phyloP scores from a whole-genome alignment of 1,284 basidiomycete species.

The Ceratobasidium sp. region DNA sequence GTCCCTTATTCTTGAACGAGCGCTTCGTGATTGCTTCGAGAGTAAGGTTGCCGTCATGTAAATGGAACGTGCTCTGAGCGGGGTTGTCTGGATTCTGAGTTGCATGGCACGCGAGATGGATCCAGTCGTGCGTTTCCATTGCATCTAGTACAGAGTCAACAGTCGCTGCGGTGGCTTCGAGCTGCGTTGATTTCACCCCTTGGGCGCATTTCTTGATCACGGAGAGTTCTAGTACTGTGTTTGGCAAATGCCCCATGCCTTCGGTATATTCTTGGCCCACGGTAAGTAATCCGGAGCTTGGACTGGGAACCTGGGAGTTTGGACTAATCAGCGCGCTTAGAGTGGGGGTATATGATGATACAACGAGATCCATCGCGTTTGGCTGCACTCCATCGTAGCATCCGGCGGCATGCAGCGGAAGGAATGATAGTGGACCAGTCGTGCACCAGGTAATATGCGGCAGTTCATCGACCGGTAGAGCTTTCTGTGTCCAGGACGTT shows the following conservation, averaged over 20 bases:
- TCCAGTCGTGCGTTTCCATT: background rate
- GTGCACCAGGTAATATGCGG: background rate
- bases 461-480: background rate
- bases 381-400: background rate
- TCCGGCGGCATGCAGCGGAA: background rate
- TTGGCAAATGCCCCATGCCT: background rate
- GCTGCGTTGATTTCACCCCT: background rate
- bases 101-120: conserved; percentile 20
- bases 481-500: no score
- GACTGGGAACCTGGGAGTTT: background rate
- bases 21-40: background rate
- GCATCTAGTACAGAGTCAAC: background rate
- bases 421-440: background rate
- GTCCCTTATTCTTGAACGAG: background rate
- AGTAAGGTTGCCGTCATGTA: background rate
- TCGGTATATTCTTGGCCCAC: background rate
- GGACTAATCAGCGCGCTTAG: background rate
- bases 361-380: background rate
- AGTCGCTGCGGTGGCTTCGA: background rate
- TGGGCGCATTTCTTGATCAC: background rate
- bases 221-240: background rate
- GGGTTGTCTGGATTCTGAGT: conserved; percentile 9
- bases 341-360: background rate
- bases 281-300: background rate
- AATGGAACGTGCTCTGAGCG: no score